A percentile compares a stretch with the other conserved stretches of the same genome.
These are phyloP conservation scores for Cinnamomum chago DNA, from an alignment of 164 flowering plant species.

Conservation along the genomic window DNA sequence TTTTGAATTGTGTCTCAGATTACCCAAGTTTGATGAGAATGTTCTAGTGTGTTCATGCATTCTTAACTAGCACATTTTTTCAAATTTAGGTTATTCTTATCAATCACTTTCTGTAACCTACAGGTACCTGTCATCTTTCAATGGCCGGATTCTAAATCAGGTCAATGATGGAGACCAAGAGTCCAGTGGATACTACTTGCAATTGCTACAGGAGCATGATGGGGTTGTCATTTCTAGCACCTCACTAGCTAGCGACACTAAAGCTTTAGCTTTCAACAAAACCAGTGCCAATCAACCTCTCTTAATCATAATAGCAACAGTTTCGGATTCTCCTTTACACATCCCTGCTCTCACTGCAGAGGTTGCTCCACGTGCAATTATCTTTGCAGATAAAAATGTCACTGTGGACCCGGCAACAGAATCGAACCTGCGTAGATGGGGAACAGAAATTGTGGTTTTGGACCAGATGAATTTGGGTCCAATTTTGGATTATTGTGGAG, in stretches of 20 bases:
- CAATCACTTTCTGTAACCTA: not conserved
- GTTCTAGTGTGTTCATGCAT: too few relatives aligned
- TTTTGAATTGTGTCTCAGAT: too few relatives aligned
- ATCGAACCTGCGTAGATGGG: slow-evolving; percentile 20
- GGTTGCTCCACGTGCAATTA: slow-evolving; percentile 30
- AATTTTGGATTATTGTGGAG: slow-evolving; percentile 55
- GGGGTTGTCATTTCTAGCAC: slow-evolving; percentile 54
- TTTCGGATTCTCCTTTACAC: slow-evolving; percentile 21
- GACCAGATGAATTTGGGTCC: slow-evolving; percentile 40
- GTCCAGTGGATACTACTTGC: slow-evolving; percentile 72
- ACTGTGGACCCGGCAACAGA: slow-evolving; percentile 23
- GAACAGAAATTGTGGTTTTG: slow-evolving; percentile 53
- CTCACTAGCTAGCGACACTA: slow-evolving; percentile 20
- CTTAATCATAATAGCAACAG: slow-evolving; percentile 38
- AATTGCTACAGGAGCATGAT: slow-evolving; percentile 69
- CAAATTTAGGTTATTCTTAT: too few relatives aligned
- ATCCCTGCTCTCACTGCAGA: slow-evolving; percentile 23
- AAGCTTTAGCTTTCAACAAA: slow-evolving; percentile 49
- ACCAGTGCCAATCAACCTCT: slow-evolving; percentile 76
- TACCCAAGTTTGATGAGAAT: too few relatives aligned
- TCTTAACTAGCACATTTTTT: too few relatives aligned
- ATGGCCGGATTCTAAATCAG: slow-evolving; percentile 50
- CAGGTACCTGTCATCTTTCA: slow-evolving; percentile 75
- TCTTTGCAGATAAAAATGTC: slow-evolving; percentile 43
- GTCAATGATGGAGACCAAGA: slow-evolving; percentile 54